Evolutionary conservation across 1,139 yeast genomes (phyloP), one percentile per base, ranked within the genome.

Genomic region (Suhomyces coccinellae): DNA sequence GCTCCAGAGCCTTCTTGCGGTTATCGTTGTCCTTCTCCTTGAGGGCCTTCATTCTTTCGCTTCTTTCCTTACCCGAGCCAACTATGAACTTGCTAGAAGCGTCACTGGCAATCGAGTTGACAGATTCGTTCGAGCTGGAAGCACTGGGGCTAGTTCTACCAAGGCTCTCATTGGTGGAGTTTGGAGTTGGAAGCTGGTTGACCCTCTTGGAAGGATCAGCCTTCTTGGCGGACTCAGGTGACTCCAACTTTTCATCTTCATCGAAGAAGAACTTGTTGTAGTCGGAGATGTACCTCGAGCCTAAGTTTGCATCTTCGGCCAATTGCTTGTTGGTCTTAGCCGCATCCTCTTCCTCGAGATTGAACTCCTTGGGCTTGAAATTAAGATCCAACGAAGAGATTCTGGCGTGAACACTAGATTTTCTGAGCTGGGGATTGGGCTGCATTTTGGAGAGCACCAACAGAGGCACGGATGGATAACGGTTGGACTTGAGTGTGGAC

Each of bases 391-490:
- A 55, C 1, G 72, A 66, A 1, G 59, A 47, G 6, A 59, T 52
- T 47, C 72, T 54, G 32, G 40, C 40, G 12, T 42, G 45, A 9
- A 16, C 28, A 32, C 43, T 35, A 11, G 44, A 30, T 20, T 36
- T 45, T 41, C 50, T 45, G 20, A 40, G 16, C 11, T 42, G 40
- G 12, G 41, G 16, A 12, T 31, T 33, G 7, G 45, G 26, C 12
- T 27, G n/a, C 16, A 32, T 37, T 26, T 44, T 42, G 13, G 27
- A 41, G 30, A 47, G 47, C 6, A 51, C 46, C 32, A 52, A 44
- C 56, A 54, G 58, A 5, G 78, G 77, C 8, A 67, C 69, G 15
- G 76, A 70, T 7, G 75, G 65, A 41, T 59, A 68, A 42, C 77
- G 58, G 45, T 59, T 70, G 6, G 74, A 65, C 52, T 64, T 69